These are phyloP conservation scores for Cyberlindnera subsufficiens DNA, from an alignment of 805 yeast genomes.

Conservation along the genomic window DNA sequence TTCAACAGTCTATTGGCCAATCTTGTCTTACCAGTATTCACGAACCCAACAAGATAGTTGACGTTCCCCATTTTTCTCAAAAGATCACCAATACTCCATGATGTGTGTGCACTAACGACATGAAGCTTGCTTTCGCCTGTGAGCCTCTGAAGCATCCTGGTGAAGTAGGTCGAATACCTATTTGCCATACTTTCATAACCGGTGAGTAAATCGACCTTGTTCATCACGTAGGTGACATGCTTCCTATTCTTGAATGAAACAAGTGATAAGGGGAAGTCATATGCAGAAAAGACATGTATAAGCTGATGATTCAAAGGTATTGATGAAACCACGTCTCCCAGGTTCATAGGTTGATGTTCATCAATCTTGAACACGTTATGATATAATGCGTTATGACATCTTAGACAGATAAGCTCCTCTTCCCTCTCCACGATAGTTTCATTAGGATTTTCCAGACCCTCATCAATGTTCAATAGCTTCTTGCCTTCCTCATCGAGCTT, in stretches of 20 bases:
- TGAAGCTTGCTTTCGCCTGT: constrained; percentile 30
- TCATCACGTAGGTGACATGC: constrained; percentile 27
- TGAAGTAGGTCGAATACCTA: constrained; percentile 29
- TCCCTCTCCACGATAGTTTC: neutral
- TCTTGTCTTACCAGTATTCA: constrained; percentile 68
- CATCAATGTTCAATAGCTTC: constrained; percentile 7
- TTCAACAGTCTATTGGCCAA: constrained; percentile 44
- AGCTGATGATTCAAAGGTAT: constrained; percentile 41
- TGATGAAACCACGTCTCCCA: constrained; percentile 25
- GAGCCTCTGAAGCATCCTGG: constrained; percentile 27
- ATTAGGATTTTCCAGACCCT: neutral
- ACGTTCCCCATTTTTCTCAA: constrained; percentile 29
- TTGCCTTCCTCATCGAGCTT: constrained; percentile 21
- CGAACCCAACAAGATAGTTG: constrained; percentile 55
- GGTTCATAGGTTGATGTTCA: constrained; percentile 28
- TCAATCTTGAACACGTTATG: constrained; percentile 33
- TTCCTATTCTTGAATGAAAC: constrained; percentile 18
- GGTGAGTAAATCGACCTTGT: constrained; percentile 39
- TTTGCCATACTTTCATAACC: constrained; percentile 24
- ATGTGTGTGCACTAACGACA: constrained; percentile 42
- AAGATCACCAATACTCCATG: constrained; percentile 46
- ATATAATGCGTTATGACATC: constrained; percentile 50
- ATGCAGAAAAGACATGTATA: constrained; percentile 57
- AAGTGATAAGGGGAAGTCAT: constrained; percentile 61
- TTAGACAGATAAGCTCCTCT: constrained; percentile 33